Evolutionary conservation across 208 protist species (phyloP).

Genomic region (Naegleria lovaniensis): DNA sequence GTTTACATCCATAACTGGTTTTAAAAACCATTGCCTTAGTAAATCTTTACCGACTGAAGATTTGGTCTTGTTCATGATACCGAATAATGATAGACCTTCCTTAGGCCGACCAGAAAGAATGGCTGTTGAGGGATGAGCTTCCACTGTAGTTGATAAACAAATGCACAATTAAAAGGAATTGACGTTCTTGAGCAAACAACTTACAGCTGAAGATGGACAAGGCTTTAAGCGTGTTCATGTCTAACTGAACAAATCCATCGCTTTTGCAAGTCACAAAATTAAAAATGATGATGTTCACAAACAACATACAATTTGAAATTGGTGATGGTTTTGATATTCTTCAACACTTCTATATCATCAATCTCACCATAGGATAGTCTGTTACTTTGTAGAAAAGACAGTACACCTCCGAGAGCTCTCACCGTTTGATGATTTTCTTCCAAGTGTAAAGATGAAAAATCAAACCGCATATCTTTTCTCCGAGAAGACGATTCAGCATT

Average conservation of each 20-base stretch:
- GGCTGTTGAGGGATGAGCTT: conserved; percentile 32
- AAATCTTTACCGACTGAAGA: conserved; percentile 20
- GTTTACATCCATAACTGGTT: conserved; percentile 34
- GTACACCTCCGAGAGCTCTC: not conserved
- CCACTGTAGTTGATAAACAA: conserved; percentile 26
- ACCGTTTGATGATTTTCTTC: not conserved
- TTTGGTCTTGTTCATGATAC: conserved; percentile 37
- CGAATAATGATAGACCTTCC: conserved; percentile 42
- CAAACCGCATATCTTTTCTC: not conserved
- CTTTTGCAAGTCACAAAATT: too few species aligned
- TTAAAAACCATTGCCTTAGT: conserved; percentile 36
- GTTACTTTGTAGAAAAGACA: not conserved
- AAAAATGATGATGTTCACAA: not conserved
- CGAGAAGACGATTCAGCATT: too few species aligned
- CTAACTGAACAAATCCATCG: conserved; percentile 24
- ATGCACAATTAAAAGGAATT: too few species aligned
- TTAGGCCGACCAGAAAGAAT: conserved; percentile 35
- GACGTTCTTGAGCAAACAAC: too few species aligned
- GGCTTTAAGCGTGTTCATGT: not conserved
- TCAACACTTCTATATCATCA: not conserved
- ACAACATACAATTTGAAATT: conserved; percentile 13
- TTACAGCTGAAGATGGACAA: not conserved
- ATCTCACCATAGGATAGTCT: not conserved
- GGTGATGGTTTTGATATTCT: not conserved
- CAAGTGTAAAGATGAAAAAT: not conserved